A percentile compares a stretch with the other conserved stretches of the same genome.
Conservation (phyloP, 345 rosid genomes). For the Chamaenerion angustifolium region DNA sequence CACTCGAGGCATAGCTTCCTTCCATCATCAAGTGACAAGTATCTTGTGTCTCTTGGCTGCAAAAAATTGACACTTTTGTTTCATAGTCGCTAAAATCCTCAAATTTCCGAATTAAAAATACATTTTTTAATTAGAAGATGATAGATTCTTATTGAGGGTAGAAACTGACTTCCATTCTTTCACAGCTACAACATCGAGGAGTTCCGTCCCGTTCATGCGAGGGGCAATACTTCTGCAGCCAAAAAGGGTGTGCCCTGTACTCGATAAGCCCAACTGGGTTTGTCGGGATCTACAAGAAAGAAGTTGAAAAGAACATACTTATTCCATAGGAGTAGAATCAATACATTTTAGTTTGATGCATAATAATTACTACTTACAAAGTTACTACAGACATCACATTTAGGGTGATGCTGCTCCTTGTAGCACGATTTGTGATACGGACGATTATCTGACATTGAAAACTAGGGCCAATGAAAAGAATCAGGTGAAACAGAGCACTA, state of each 20-base stretch:
- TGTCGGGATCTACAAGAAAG: conserved; percentile 53
- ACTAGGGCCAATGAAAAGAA: neutral
- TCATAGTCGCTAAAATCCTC: neutral
- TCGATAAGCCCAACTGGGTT: conserved; percentile 72
- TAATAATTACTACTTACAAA: conserved; percentile 44
- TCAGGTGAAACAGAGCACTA: conserved; percentile 8
- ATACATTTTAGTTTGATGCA: neutral
- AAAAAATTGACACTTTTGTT: neutral
- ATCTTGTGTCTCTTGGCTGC: conserved; percentile 26
- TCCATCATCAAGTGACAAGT: conserved; percentile 38
- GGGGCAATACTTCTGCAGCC: conserved; percentile 95
- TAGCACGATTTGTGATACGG: conserved; percentile 79
- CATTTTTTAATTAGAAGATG: neutral
- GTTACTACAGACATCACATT: conserved; percentile 77
- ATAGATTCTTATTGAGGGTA: neutral
- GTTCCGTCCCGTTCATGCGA: conserved; percentile 85
- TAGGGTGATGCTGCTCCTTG: conserved; percentile 72
- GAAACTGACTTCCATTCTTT: conserved; percentile 87
- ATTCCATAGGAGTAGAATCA: neutral
- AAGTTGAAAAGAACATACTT: neutral
- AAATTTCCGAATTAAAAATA: neutral
- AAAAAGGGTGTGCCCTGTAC: conserved; percentile 89
- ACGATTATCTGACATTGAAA: conserved; percentile 18
- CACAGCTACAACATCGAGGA: conserved; percentile 92
- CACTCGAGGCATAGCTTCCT: conserved; percentile 38